phyloP scores from a whole-genome alignment of 345 rosid species.

The Rubroshorea leprosula region DNA sequence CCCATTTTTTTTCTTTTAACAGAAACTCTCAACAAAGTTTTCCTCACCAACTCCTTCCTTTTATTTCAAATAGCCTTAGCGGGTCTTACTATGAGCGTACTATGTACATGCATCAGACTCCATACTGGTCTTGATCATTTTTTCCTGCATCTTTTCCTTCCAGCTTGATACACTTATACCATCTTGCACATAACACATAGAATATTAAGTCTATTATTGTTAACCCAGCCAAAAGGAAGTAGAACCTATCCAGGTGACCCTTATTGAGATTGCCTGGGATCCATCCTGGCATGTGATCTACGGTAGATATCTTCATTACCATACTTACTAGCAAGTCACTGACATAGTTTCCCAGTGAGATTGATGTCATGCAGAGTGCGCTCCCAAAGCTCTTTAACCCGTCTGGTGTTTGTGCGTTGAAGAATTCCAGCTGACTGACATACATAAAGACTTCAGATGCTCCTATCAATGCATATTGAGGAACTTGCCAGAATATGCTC shows the following conservation, averaged over 20 bases:
- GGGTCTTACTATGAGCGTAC: not conserved
- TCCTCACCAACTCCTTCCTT: too few relatives aligned
- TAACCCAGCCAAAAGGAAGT: not conserved
- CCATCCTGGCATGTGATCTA: slow-evolving; percentile 87
- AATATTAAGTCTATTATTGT: not conserved
- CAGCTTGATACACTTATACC: slow-evolving; percentile 1
- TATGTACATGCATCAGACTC: slow-evolving; percentile 6
- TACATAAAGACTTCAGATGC: slow-evolving; percentile 98
- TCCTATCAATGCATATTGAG: slow-evolving; percentile 78
- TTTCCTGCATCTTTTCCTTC: not conserved
- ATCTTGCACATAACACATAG: not conserved
- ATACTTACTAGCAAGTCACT: slow-evolving; percentile 80
- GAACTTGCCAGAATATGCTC: slow-evolving; percentile 94
- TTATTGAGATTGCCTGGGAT: slow-evolving; percentile 82
- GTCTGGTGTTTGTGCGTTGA: slow-evolving; percentile 82
- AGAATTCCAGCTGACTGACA: slow-evolving; percentile 88
- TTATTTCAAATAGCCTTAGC: too few relatives aligned
- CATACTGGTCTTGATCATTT: not conserved
- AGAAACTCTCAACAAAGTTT: not conserved
- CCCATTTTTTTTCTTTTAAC: not conserved
- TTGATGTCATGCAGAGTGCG: slow-evolving; percentile 89
- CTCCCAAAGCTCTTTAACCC: slow-evolving; percentile 92
- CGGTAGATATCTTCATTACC: slow-evolving; percentile 83
- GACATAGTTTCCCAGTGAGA: slow-evolving; percentile 86
- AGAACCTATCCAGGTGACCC: slow-evolving; percentile 76